phyloP scores from a whole-genome alignment of 2,329 filamentous ascomycete genomes.

The Trichoderma sp. region DNA sequence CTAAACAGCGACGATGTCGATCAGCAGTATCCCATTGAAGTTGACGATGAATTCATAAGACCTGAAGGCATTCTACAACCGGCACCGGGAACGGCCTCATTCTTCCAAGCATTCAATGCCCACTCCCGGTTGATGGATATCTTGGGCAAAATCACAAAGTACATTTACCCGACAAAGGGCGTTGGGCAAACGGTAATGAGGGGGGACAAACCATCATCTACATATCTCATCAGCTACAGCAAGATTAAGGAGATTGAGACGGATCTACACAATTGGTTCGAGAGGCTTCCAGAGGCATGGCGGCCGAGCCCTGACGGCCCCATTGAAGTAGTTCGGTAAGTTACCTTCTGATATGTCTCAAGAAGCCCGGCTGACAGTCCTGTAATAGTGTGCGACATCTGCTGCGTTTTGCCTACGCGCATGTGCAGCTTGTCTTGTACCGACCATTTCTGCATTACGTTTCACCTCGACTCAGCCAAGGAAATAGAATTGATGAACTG shows the following conservation, averaged over 20 bases:
- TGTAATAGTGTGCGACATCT: constrained; percentile 62
- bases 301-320: constrained; percentile 75
- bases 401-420: constrained; percentile 74
- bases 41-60: constrained; percentile 67
- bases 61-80: constrained; percentile 54
- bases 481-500: constrained; percentile 65
- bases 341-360: constrained; percentile 9
- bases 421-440: constrained; percentile 80
- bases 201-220: constrained; percentile 43
- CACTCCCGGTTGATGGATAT: constrained; percentile 63
- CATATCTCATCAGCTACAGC: constrained; percentile 61
- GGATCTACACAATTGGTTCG: constrained; percentile 62
- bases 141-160: constrained; percentile 61
- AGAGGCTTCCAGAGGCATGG: constrained; percentile 69
- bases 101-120: constrained; percentile 64
- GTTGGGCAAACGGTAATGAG: constrained; percentile 46
- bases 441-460: constrained; percentile 82
- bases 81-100: constrained; percentile 54
- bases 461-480: constrained; percentile 58
- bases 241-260: constrained; percentile 63
- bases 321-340: constrained; percentile 72
- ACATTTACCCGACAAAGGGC: constrained; percentile 63
- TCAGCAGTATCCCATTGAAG: constrained; percentile 60
- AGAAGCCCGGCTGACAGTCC: neutral
- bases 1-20: constrained; percentile 64